Evolutionary conservation across 2,329 filamentous ascomycete species (phyloP), one percentile per base, ranked within the genome.

Genomic region (Sporothrix luriei): DNA sequence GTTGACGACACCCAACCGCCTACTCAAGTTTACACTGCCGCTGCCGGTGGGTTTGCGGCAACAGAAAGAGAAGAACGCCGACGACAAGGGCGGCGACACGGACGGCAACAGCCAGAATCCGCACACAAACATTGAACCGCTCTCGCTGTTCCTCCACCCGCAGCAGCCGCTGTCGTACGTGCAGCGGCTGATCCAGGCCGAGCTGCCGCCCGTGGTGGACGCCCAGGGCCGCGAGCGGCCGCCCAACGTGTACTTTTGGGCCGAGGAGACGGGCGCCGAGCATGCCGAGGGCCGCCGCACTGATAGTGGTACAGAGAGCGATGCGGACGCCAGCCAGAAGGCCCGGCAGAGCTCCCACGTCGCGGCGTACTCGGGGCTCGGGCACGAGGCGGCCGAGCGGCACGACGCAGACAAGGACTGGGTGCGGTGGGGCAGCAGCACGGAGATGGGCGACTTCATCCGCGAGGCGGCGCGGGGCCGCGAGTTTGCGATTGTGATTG

Each of bases 401-500:
- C 38, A 74, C 4, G 76, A 79, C 5, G 81, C 85, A 49, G 81
- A 85, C 33, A 81, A 84, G 69, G 86, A 87, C 68, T 95, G 94
- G 82, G 92, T 97, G 2, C 89, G 93, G 40, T 97, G 94, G 94
- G 93, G 90, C 57, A 88, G 89, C 54, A 92, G 90, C 40, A 97
- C 94, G 0, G 94, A 97, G 77, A 91, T 97, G 43, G 94, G 94
- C 11, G 94, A 97, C 80, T 97, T 97, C 76, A 95, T 97, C 73
- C 88, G 93, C 10, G 94, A 97, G 77, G 93, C 94, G 0, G 92
- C 93, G 0, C 84, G 92, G 3, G 92, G 91, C 0, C 88, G 91
- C 68, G 92, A 97, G 76, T 97, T 97, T 76, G 88, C 90, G 3
- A 88, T 97, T 55, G 87, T 90, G 68, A 92, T 97, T 69, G 91